phyloP scores from a whole-genome alignment of 352 stramenopile genomes.

The Globisporangium viniferum region DNA sequence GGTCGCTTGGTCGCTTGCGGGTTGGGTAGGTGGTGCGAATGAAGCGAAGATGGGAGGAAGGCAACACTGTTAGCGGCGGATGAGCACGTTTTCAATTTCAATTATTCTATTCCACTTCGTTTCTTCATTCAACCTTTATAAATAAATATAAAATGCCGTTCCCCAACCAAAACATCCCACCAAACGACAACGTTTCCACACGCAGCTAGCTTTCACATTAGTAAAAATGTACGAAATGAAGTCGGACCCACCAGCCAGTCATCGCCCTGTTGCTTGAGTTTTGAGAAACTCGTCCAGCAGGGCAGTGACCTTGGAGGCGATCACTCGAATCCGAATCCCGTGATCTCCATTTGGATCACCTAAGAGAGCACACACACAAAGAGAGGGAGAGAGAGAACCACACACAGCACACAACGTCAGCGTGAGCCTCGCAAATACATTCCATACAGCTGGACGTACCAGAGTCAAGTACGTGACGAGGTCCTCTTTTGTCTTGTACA shows the following conservation, averaged over 20 bases:
- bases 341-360: conserved; percentile 86
- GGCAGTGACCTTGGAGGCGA: neutral
- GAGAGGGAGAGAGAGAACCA: conserved; percentile 17
- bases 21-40: neutral
- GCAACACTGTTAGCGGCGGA: neutral
- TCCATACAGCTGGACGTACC: conserved; percentile 40
- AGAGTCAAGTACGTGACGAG: conserved; percentile 84
- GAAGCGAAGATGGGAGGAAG: neutral
- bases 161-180: neutral
- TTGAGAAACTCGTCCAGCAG: neutral
- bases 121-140: conserved; percentile 1
- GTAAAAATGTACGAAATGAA: neutral
- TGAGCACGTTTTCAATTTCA: neutral
- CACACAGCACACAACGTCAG: conserved; percentile 40
- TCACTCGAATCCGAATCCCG: conserved; percentile 63
- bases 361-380: conserved; percentile 13
- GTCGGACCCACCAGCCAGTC: neutral
- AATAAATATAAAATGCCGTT: conserved; percentile 2
- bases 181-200: neutral
- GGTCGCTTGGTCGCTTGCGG: neutral
- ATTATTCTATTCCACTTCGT: neutral
- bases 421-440: neutral
- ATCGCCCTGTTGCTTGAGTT: neutral
- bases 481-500: conserved; percentile 79
- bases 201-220: neutral